phyloP scores from a whole-genome alignment of 805 yeast genomes.

The Kuraishia capsulata region DNA sequence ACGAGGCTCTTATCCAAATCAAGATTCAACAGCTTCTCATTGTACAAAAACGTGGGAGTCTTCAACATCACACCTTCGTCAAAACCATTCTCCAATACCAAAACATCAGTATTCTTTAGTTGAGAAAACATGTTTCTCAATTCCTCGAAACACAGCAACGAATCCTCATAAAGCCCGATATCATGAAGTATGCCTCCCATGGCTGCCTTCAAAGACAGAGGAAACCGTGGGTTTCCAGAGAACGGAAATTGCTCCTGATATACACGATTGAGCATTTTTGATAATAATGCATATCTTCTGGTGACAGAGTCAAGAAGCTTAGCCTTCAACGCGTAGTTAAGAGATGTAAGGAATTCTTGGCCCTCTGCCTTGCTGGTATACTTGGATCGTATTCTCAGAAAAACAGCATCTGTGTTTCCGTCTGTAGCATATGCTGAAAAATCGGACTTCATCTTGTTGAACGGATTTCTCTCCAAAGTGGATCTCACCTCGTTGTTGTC shows the following conservation, averaged over 20 bases:
- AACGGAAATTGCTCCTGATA: conserved; percentile 5
- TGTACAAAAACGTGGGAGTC: conserved; percentile 1
- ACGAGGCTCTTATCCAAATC: conserved; percentile 3
- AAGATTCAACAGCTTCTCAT: conserved; percentile 1
- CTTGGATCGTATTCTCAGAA: conserved; percentile 29
- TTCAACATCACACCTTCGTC: neutral
- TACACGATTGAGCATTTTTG: conserved; percentile 12
- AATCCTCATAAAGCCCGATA: conserved; percentile 52
- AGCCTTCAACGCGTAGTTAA: conserved; percentile 25
- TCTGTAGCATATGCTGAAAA: conserved; percentile 13
- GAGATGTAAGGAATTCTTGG: conserved; percentile 34
- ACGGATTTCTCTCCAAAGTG: conserved; percentile 17
- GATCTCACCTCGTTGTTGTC: conserved; percentile 18
- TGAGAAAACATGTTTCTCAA: conserved; percentile 21
- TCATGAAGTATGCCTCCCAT: conserved; percentile 30
- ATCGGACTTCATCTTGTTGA: conserved; percentile 20
- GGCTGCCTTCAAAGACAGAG: conserved; percentile 12
- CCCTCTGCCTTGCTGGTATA: conserved; percentile 25
- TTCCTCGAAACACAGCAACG: conserved; percentile 41
- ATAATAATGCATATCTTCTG: conserved; percentile 30
- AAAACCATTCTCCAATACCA: conserved; percentile 1
- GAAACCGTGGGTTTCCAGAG: conserved; percentile 6
- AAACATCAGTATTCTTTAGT: conserved; percentile 1
- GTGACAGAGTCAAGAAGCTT: conserved; percentile 47
- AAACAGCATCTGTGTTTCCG: conserved; percentile 12